phyloP scores from a whole-genome alignment of 345 rosid genomes.

The Rhizophora apiculata region DNA sequence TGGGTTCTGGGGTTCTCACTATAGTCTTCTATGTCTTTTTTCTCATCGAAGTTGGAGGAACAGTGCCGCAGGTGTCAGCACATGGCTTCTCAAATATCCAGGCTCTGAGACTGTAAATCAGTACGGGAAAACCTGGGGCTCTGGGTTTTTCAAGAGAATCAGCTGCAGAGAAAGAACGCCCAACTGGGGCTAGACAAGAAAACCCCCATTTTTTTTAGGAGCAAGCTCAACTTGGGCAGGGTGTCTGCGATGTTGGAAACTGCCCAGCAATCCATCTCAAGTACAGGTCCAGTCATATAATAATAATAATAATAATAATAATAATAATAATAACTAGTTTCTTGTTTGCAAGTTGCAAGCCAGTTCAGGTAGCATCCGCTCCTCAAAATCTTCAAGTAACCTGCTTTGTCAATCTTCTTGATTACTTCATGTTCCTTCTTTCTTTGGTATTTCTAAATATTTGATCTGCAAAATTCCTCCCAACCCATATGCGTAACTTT shows the following conservation, averaged over 20 bases:
- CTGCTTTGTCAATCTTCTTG: neutral
- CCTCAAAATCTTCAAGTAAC: constrained; percentile 7
- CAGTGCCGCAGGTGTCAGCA: constrained; percentile 50
- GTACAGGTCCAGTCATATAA: neutral
- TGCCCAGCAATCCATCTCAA: neutral
- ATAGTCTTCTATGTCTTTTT: constrained; percentile 4
- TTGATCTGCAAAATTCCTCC: neutral
- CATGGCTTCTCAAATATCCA: constrained; percentile 56
- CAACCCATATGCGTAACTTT: neutral
- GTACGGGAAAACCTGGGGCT: constrained; percentile 24
- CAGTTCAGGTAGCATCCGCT: constrained; percentile 10
- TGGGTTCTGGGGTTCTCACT: neutral
- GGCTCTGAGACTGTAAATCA: constrained; percentile 37
- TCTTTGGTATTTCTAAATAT: neutral
- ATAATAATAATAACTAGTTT: constrained; percentile 14
- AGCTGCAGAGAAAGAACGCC: constrained; percentile 24
- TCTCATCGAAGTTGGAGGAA: constrained; percentile 15
- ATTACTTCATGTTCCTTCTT: neutral
- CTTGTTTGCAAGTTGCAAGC: constrained; percentile 5
- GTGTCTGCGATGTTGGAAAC: constrained; percentile 11
- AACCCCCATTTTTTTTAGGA: constrained; percentile 12
- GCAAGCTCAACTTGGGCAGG: constrained; percentile 19
- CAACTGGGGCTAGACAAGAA: constrained; percentile 22
- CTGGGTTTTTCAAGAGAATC: constrained; percentile 42
- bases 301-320: neutral